These are phyloP conservation scores for Syncephalastrum racemosum DNA, from an alignment of 371 early-diverging fungal species.

Conservation along the genomic window DNA sequence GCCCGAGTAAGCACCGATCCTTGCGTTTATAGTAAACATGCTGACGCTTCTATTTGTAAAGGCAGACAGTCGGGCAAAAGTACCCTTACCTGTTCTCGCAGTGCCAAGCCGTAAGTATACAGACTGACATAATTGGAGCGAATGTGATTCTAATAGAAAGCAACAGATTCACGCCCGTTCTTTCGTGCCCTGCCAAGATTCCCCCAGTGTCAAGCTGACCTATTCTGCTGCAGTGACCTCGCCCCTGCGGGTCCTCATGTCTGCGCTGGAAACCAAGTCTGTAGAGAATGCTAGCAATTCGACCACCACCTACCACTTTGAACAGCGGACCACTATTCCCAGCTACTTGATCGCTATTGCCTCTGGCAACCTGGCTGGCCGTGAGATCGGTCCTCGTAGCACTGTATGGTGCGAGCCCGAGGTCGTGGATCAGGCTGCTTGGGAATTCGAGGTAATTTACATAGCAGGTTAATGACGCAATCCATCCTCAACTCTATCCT, in stretches of 20 bases:
- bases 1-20: conserved; percentile 58
- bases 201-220: conserved; percentile 89
- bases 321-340: conserved; percentile 76
- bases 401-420: conserved; percentile 97
- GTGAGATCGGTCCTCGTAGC: conserved; percentile 85
- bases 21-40: not conserved
- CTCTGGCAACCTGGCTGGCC: conserved; percentile 81
- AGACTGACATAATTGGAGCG: not conserved
- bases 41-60: conserved; percentile 12
- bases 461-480: too few relatives aligned
- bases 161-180: conserved; percentile 89
- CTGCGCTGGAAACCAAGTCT: conserved; percentile 34
- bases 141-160: not conserved
- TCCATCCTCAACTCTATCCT: too few relatives aligned
- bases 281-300: conserved; percentile 51
- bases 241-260: conserved; percentile 49
- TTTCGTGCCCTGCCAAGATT: conserved; percentile 90
- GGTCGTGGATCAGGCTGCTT: conserved; percentile 84
- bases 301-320: conserved; percentile 60
- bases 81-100: conserved; percentile 96
- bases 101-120: conserved; percentile 74
- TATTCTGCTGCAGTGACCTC: conserved; percentile 81
- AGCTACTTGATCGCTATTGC: conserved; percentile 95
- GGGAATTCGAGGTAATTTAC: conserved; percentile 79
- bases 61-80: conserved; percentile 92